Evolutionary conservation across 2,329 filamentous ascomycete species (phyloP), one percentile per base, ranked within the genome.

Genomic region (Berkeleyomyces basicola): DNA sequence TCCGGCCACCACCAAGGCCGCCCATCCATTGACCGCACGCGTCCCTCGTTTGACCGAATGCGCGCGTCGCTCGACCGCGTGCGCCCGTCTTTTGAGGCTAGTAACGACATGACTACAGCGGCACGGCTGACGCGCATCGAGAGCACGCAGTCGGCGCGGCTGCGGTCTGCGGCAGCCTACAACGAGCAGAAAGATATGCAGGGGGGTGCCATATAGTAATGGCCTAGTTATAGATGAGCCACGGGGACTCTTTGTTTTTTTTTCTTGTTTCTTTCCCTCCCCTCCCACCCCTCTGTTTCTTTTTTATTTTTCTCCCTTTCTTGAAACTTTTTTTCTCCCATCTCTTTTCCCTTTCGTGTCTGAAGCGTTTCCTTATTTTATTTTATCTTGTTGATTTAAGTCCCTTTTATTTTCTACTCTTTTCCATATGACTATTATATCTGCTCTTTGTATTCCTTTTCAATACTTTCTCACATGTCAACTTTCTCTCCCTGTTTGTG

Each of bases 71-170:
- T 95, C 82, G 93, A 97, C 70, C 84, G 86, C 36, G 82, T 89
- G 16, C 81, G 90, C 68, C 81, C 87, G 9, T 92, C 88, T 72
- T 96, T 90, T 71, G 92, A 96, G 74, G 84, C 83, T 44, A 93
- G 86, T 72, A 87, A 84, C 69, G 93, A 97, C 69, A 96, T 96
- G 70, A 96, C 92, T 0, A 91, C 88, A 37, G 91, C 91, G 11
- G 90, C 90, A 44, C 84, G 92, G 71, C 76, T 99, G 67, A 86
- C 85, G 58, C 82, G 90, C 66, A 83, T 96, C 67, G 93, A 96
- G 75, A 91, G 87, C 33, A 82, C 79, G 59, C 81, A 83, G 62
- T 84, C 79, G 33, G 65, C 64, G 31, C 51, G 51, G 1, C 2
- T 39, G 11, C 51, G 51, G 4, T 49, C n/a, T 31, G 33, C 33